phyloP scores from a whole-genome alignment of 805 yeast species.

The Starmerella sp. region DNA sequence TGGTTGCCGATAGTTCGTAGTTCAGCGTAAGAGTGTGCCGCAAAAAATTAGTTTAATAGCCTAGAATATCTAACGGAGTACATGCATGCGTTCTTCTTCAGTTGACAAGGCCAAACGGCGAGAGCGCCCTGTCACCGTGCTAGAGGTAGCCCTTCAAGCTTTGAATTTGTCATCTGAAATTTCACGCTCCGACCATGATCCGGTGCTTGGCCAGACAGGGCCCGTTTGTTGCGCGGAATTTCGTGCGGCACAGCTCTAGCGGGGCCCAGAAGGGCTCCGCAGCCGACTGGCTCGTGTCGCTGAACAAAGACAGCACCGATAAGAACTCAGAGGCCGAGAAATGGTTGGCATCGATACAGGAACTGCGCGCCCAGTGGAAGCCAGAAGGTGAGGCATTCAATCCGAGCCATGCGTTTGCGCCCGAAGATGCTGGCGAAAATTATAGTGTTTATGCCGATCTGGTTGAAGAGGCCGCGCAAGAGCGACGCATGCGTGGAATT shows the following conservation, averaged over 20 bases:
- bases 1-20: too few species aligned
- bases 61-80: too few species aligned
- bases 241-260: background rate
- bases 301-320: background rate
- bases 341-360: constrained; percentile 35
- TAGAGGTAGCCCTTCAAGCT: background rate
- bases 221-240: background rate
- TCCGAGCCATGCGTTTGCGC: constrained; percentile 35
- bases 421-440: constrained; percentile 30
- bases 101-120: too few species aligned
- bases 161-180: constrained; percentile 3
- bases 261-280: background rate
- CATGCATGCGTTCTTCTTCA: too few species aligned
- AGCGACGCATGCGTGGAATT: constrained; percentile 14
- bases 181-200: constrained; percentile 4
- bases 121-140: too few species aligned
- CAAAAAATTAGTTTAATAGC: too few species aligned
- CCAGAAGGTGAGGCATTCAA: constrained; percentile 29
- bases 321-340: constrained; percentile 26
- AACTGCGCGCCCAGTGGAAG: constrained; percentile 32
- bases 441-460: constrained; percentile 27
- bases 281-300: constrained; percentile 18
- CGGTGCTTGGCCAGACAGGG: constrained; percentile 1
- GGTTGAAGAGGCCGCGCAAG: constrained; percentile 23
- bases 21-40: too few species aligned